Percentiles rank a stretch among this genome's conserved stretches.
Evolutionary conservation across 495 filamentous ascomycete species (phyloP).

Genomic region (Pyrenopolyporus hunteri): DNA sequence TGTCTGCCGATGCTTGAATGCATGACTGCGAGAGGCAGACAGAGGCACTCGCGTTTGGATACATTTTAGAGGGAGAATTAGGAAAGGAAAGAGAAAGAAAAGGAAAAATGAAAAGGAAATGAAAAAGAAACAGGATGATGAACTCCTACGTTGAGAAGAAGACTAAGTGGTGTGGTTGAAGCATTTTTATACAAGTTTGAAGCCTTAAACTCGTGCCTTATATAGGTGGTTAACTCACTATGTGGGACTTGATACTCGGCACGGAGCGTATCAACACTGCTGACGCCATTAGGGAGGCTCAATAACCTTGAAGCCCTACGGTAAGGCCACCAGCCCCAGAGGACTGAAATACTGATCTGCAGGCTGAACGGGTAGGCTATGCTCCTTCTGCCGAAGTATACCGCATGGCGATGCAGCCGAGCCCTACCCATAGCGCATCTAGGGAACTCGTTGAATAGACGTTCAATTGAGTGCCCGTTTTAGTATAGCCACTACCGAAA

Average conservation of each 20-base stretch:
- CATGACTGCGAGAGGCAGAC: constrained; percentile 46
- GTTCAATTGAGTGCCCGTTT: too few species aligned
- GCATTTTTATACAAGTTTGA: not conserved
- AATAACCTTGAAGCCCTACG: not conserved
- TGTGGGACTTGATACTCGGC: not conserved
- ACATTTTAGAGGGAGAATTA: constrained; percentile 5
- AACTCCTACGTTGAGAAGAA: not conserved
- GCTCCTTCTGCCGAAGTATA: not conserved
- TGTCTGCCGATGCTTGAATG: constrained; percentile 66
- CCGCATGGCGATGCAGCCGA: not conserved
- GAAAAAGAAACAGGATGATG: not conserved
- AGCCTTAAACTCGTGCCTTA: not conserved
- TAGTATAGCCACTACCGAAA: not conserved
- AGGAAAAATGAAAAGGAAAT: constrained; percentile 2
- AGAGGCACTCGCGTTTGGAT: constrained; percentile 1
- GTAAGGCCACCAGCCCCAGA: not conserved
- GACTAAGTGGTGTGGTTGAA: constrained; percentile 14
- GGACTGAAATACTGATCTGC: constrained; percentile 4
- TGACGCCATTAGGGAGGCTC: not conserved
- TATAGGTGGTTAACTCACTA: not conserved
- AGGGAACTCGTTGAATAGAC: too few species aligned
- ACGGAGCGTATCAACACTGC: not conserved
- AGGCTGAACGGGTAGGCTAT: constrained; percentile 10
- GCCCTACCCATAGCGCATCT: not conserved
- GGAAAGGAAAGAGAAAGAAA: not conserved